Conservation (phyloP, 208 protist genomes). For the Leptomonas seymouri region DNA sequence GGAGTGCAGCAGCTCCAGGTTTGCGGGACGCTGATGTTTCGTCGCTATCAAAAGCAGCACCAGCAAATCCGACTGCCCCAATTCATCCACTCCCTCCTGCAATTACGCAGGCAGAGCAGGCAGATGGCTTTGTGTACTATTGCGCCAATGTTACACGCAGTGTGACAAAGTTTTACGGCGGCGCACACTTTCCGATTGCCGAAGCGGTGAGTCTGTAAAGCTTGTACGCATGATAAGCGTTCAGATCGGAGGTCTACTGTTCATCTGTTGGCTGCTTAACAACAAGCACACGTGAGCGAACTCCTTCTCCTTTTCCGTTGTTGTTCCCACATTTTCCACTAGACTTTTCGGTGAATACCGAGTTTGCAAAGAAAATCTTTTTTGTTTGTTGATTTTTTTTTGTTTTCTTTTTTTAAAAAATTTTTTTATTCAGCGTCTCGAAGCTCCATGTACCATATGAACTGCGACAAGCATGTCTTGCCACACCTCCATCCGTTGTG, state of each 20-base stretch:
- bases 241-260: too few species aligned
- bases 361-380: too few species aligned
- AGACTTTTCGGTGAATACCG: too few species aligned
- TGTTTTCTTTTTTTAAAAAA: not conserved
- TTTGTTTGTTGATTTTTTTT: conserved; percentile 18
- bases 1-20: not conserved
- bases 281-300: too few species aligned
- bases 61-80: not conserved
- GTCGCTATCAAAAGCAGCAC: not conserved
- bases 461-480: too few species aligned
- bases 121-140: conserved; percentile 69
- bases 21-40: not conserved
- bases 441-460: too few species aligned
- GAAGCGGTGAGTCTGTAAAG: conserved; percentile 9
- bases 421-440: conserved; percentile 1
- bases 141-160: conserved; percentile 63
- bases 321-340: too few species aligned
- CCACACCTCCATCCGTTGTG: too few species aligned
- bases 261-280: too few species aligned
- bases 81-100: conserved; percentile 3
- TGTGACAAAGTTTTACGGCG: conserved; percentile 14
- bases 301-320: too few species aligned
- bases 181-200: not conserved
- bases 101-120: conserved; percentile 37
- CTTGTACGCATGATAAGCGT: too few species aligned